Evolutionary conservation across 1,284 basidiomycete genomes (phyloP), one percentile per base, ranked within the genome.

Genomic region (Ganoderma multipileum): DNA sequence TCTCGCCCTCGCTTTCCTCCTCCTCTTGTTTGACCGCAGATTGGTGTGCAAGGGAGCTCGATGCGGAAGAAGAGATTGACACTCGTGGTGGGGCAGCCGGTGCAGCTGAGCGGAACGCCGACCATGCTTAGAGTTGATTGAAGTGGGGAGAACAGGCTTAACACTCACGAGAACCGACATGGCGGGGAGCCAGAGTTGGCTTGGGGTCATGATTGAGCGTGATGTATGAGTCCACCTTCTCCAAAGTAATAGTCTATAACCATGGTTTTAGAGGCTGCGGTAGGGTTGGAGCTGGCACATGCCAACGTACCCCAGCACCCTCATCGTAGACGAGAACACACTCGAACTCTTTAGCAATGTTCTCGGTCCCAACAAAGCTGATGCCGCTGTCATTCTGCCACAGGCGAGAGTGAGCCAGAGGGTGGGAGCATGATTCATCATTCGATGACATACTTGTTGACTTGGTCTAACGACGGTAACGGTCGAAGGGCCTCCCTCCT

Each of bases 241-340:
- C 92, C 16, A 94, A 81, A 9, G 87, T 91, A 74, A 89, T 91
- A 55, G 85, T 85, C 92, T 94, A 73, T 12, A 44, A 3, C 7
- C 36, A 5, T 14, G 7, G 18, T 66, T 26, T 67, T 28, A 61
- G 60, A n/a, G 30, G 38, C n/a, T 26, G 41, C 16, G 52, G 12
- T 47, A 14, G 33, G 20, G 30, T 9, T 50, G 20, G 52, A 18
- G 28, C 23, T 20, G 2, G 23, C 20, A 33, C 14, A 9, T 28
- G 23, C 14, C 38, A 57, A 82, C 88, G 75, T 74, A 92, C 92
- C 68, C 86, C 86, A 61, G 85, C 82, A 65, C 88, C 89, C 74
- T 92, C 91, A 75, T 94, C 92, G 75, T 89, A 93, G 59, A 94
- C 90, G 59, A 94, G 81, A 8, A 94, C 86, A 72, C 92, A 94